Base-by-base conservation (phyloP, 2,329 filamentous ascomycete genomes). In the Akanthomyces uredinophilus region DNA sequence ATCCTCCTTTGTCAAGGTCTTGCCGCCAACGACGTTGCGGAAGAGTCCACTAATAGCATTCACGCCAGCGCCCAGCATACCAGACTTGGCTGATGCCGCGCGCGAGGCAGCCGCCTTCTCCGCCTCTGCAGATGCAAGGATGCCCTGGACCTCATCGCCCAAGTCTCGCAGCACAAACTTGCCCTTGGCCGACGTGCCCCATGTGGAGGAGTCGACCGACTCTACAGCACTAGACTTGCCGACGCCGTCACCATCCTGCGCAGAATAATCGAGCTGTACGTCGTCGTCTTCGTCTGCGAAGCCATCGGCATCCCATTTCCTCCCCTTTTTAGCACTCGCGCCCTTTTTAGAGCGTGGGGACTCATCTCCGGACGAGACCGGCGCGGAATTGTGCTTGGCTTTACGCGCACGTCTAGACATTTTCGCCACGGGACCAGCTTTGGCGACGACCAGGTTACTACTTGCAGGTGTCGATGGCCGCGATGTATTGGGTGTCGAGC, bases 141-240 rank as follows among this genome's bases (percentile, higher is more conserved):
- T 97, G 41, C 87, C 89, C 69, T 96, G 88, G 18, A 99, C 92
- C 75, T 99, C 92, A 67, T 96, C 92, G 64, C 93, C 94, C 7
- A 99, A 78, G 70, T 99, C 95, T 71, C 91, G 96, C 66, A 99
- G 79, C 54, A 98, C 88, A 70, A 98, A 99, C 71, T 97, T 91
- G 57, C 95, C 95, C 77, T 94, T 93, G 58, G 84, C 85, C 16
- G 90, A 96, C 41, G 84, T 90, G 41, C 95, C 95, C 92, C 92
- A 97, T 1, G 90, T 87, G 14, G 88, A 86, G 56, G 90, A 83
- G 65, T 92, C 87, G 37, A 97, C 87, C 47, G 86, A 84, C 69
- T 96, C 90, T 3, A 96, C 76, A 11, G 83, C 83, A 24, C 85
- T 81, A 18, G 82, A 79, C 54, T 84, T 81, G 44, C 78, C 81